Conservation (phyloP, 495 filamentous ascomycete genomes). For the Penicilliopsis zonata region DNA sequence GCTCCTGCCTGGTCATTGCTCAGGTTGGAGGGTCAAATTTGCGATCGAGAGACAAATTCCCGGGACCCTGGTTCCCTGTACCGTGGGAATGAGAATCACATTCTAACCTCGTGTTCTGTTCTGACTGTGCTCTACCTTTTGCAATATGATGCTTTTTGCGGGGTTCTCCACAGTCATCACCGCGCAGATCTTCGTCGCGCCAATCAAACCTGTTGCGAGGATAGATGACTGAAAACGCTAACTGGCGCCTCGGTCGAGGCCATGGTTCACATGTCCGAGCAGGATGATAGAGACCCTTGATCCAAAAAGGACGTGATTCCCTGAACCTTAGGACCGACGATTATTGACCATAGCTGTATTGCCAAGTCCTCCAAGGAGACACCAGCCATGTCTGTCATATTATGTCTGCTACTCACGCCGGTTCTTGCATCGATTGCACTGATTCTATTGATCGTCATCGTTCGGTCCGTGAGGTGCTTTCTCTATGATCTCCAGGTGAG, state of each 20-base stretch:
- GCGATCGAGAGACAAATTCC: conserved; percentile 45
- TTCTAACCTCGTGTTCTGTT: conserved; percentile 14
- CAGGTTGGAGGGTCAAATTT: conserved; percentile 50
- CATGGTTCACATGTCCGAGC: neutral
- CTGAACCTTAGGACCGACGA: too few species aligned
- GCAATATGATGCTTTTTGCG: too few species aligned
- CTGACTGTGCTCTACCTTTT: neutral
- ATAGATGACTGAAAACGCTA: too few species aligned
- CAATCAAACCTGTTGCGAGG: too few species aligned
- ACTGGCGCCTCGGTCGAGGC: neutral
- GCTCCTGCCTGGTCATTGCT: conserved; percentile 47
- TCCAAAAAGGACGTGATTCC: neutral
- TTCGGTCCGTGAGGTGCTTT: neutral
- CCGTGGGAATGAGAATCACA: conserved; percentile 40
- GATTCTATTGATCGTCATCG: neutral
- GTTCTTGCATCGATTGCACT: neutral
- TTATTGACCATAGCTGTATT: too few species aligned
- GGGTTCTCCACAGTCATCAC: neutral
- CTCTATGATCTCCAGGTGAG: neutral
- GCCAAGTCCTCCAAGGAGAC: too few species aligned
- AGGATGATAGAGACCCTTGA: neutral
- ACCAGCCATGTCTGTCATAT: neutral
- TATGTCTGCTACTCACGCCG: neutral
- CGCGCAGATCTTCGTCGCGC: neutral
- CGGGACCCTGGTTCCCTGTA: conserved; percentile 42